Evolutionary conservation across 495 filamentous ascomycete species (phyloP), one percentile per base, ranked within the genome.

Genomic region (Lentithecium fluviatile): DNA sequence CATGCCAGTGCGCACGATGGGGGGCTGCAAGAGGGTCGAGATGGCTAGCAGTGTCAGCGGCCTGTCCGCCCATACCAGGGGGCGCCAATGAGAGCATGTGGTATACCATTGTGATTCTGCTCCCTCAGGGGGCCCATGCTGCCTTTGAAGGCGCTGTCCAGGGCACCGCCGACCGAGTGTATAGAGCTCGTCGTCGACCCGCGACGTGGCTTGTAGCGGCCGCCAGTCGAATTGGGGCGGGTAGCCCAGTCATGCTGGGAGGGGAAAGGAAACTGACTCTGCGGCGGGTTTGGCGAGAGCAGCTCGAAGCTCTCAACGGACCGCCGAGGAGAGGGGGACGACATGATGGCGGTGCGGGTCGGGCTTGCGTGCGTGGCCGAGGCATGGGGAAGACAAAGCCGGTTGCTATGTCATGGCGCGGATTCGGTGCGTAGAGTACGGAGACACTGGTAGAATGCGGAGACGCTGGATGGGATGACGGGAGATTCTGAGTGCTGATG

Each of bases 151-250:
- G 83, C 79, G 24, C 81, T 82, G 65, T 96, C 90, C 59, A 96
- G 73, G 38, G 87, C 80, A 4, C 75, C 76, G 21, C 75, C 76
- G 38, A 76, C 74, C 50, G 92, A 96, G 67, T 82, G 82, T 66
- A 93, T 83, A 24, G 92, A 96, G 79, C 91, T 95, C 32, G 93
- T 87, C 3, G 85, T 88, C 19, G 93, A 97, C 52, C 85, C 89
- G 75, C 91, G 78, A 67, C 91, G 80, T 68, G 78, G 74, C 69
- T 76, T 75, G 67, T 76, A 77, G 60, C 77, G 67, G 38, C 66
- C 61, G 55, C 62, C 34, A 37, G 66, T 66, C 65, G 64, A 57
- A 73, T 71, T 63, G 71, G 74, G 34, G 70, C 74, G 73, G 65
- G 64, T 25, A 36, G 58, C 46, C 45, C 59, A 69, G 17, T 71